These are phyloP conservation scores for Aureobasidium sp. DNA, from an alignment of 2,329 filamentous ascomycete genomes.

Conservation along the genomic window DNA sequence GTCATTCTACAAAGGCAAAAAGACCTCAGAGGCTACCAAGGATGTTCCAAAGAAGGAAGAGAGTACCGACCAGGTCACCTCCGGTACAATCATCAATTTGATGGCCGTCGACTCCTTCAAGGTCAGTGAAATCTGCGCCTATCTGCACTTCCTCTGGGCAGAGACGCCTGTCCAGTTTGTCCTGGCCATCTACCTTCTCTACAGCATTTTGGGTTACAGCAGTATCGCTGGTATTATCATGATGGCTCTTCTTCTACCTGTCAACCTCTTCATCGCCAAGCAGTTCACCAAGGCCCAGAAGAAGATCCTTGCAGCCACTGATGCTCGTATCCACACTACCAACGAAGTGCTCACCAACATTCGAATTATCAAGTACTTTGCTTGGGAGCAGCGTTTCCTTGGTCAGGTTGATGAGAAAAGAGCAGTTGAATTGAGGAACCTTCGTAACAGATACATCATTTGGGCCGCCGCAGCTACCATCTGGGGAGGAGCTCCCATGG, in stretches of 20 bases:
- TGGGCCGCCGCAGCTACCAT: constrained; percentile 90
- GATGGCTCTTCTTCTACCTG: constrained; percentile 79
- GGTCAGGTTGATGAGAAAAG: constrained; percentile 85
- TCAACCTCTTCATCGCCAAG: constrained; percentile 84
- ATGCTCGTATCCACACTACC: constrained; percentile 91
- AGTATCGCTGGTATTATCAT: constrained; percentile 88
- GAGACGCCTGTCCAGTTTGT: constrained; percentile 82
- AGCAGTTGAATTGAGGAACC: constrained; percentile 64
- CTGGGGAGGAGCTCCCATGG: constrained; percentile 90
- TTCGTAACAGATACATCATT: constrained; percentile 78
- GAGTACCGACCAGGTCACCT: constrained; percentile 66
- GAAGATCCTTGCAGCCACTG: constrained; percentile 83
- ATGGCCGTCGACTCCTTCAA: constrained; percentile 99
- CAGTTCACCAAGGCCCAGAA: constrained; percentile 84
- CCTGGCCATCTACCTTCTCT: constrained; percentile 74
- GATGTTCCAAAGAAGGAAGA: constrained; percentile 28
- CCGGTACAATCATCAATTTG: constrained; percentile 97
- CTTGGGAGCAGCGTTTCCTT: constrained; percentile 91
- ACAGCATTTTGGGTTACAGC: constrained; percentile 83
- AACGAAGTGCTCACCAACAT: constrained; percentile 98
- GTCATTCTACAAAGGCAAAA: constrained; percentile 52
- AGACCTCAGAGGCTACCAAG: constrained; percentile 44
- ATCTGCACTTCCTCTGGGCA: constrained; percentile 92
- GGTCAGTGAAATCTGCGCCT: constrained; percentile 87
- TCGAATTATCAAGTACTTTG: constrained; percentile 98